Evolutionary conservation across 2,329 filamentous ascomycete species (phyloP), one percentile per base, ranked within the genome.

Genomic region (Lecanoromycetidae sp.): DNA sequence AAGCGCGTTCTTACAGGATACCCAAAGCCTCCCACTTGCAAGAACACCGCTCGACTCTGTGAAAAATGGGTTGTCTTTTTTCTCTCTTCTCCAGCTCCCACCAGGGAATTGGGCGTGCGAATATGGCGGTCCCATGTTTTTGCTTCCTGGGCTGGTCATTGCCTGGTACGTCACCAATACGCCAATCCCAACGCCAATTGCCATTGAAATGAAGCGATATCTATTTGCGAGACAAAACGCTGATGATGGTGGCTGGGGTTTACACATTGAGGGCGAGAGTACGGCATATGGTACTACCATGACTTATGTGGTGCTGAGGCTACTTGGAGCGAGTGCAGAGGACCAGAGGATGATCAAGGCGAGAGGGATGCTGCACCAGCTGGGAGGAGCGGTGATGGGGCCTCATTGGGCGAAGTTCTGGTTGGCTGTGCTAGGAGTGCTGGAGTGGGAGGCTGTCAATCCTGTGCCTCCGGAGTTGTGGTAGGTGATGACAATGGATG

Each of bases 391-490:
- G 1, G 70, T 84, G 12, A 80, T 87, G 57, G 79, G 78, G 1
- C 93, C 91, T 19, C 91, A 96, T 61, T 98, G 91, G 91, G 79
- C 79, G n/a, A 98, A 98, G 61, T 93, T 93, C 64, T 95, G 88
- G 87, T 74, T 98, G 38, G 82, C 82, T 32, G 74, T 93, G 2
- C 66, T 98, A 51, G 87, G 87, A 13, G 76, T 96, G 3, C 80
- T 80, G 60, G 70, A 82, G 23, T 98, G 90, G 87, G 87, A 94
- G 46, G 80, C 91, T 50, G 88, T 96, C 56, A 98, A 96, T 57
- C 91, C 91, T 0, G 80, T 91, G 2, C 91, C 91, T 1, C 85
- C 91, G 0, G 91, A 98, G 67, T 64, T 96, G 36, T 98, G 91
- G 91, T 71, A 65, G 20, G 61, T 66, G 13, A 54, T 57, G 20